A percentile compares a stretch with the other conserved stretches of the same genome.
phyloP scores from a whole-genome alignment of 208 protist genomes.

The Hexamita inflata region DNA sequence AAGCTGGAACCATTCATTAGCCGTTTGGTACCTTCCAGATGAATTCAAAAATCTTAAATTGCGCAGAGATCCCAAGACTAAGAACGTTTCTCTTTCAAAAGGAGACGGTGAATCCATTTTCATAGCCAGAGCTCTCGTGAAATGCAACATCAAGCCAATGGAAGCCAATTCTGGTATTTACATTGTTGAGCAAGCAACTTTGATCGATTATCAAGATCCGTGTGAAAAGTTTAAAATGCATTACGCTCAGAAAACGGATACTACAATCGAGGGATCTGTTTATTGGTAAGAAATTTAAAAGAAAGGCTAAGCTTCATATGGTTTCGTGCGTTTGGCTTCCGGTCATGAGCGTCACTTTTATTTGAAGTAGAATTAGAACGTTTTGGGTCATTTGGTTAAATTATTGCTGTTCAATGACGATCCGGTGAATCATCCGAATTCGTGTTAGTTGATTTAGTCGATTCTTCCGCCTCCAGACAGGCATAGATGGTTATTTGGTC shows the following conservation, averaged over 20 bases:
- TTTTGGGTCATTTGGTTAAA: constrained; percentile 4
- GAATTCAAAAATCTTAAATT: background rate
- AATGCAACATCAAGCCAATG: background rate
- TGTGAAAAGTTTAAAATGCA: background rate
- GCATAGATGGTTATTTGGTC: constrained; percentile 6
- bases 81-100: background rate
- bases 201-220: background rate
- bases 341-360: constrained; percentile 19
- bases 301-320: background rate
- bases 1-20: background rate
- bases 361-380: background rate
- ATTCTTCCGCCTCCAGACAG: background rate
- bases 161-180: background rate
- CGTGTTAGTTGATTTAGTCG: background rate
- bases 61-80: background rate
- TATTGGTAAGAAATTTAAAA: constrained; percentile 12
- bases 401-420: background rate
- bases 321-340: background rate
- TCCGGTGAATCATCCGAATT: background rate
- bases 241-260: background rate
- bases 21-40: constrained; percentile 6
- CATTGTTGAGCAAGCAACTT: background rate
- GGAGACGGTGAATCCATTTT: background rate
- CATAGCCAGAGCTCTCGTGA: background rate
- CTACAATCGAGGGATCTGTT: background rate